Percentiles rank a stretch among this genome's conserved stretches.
Conservation (phyloP, 1,139 yeast genomes). For the Blastobotrys malaysiensis region DNA sequence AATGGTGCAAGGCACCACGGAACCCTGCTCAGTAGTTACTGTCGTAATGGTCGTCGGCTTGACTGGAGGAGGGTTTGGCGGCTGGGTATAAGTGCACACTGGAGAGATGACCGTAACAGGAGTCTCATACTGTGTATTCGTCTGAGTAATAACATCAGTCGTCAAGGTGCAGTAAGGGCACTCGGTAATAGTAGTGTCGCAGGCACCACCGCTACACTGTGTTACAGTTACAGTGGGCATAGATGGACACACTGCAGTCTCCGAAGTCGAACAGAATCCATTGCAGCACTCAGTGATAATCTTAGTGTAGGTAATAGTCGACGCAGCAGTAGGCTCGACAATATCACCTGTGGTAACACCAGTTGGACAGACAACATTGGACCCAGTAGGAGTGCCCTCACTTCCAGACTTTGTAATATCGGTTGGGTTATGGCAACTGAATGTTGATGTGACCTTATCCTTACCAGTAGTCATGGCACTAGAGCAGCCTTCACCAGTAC, state of each 20-base stretch:
- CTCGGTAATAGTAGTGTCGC: slow-evolving; percentile 14
- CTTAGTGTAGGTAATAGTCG: slow-evolving; percentile 11
- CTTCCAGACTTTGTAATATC: neutral
- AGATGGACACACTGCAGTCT: slow-evolving; percentile 12
- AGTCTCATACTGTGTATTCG: slow-evolving; percentile 4
- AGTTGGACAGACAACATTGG: neutral
- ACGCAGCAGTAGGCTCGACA: slow-evolving; percentile 5
- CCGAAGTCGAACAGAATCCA: slow-evolving; percentile 14
- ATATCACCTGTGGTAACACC: neutral
- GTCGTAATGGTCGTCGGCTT: slow-evolving; percentile 4
- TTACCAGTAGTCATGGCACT: neutral
- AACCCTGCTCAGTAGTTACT: slow-evolving; percentile 1
- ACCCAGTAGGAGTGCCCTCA: neutral
- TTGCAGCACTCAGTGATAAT: slow-evolving; percentile 18
- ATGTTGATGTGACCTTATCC: neutral
- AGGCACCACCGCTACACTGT: slow-evolving; percentile 6
- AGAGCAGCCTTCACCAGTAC: neutral
- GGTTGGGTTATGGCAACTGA: neutral
- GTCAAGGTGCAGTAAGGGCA: slow-evolving; percentile 19
- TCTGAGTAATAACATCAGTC: slow-evolving; percentile 15
- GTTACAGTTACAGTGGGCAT: slow-evolving; percentile 19
- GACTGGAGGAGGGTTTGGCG: slow-evolving; percentile 8
- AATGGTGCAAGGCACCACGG: neutral
- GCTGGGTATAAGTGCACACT: slow-evolving; percentile 12
- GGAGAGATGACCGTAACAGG: slow-evolving; percentile 12